Evolutionary conservation across 805 yeast genomes (phyloP).

Genomic region (Jamesozyma hellenica): DNA sequence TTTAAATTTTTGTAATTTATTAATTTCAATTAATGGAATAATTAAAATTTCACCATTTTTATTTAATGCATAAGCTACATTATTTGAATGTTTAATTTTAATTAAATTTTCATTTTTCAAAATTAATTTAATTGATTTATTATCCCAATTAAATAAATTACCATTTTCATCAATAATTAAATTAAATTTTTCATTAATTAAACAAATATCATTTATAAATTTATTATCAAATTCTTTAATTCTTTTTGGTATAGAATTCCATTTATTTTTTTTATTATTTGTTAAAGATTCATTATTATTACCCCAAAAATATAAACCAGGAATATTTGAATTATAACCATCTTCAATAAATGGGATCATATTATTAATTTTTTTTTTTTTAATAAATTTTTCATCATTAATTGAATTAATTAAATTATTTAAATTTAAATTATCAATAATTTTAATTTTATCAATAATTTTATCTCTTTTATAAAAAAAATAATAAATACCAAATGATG

Average conservation of each 20-base stretch:
- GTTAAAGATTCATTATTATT: constrained; percentile 16
- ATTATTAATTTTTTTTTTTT: constrained; percentile 35
- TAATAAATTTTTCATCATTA: neutral
- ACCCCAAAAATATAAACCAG: constrained; percentile 62
- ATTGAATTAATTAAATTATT: neutral
- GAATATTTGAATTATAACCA: constrained; percentile 30
- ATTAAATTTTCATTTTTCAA: constrained; percentile 39
- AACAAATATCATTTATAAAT: constrained; percentile 44
- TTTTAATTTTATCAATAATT: neutral
- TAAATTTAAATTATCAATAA: neutral
- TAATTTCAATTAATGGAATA: constrained; percentile 21
- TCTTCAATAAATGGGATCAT: constrained; percentile 1
- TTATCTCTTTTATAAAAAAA: neutral
- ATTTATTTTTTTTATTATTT: constrained; percentile 2
- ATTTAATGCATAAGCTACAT: constrained; percentile 41
- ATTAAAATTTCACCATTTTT: constrained; percentile 28
- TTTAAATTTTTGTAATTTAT: neutral
- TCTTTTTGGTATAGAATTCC: constrained; percentile 44
- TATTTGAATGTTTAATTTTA: constrained; percentile 42
- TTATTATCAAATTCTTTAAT: constrained; percentile 54
- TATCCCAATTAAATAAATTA: constrained; percentile 59
- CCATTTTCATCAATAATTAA: constrained; percentile 61
- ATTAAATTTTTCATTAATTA: constrained; percentile 36
- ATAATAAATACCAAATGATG: neutral
- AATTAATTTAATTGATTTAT: constrained; percentile 20